phyloP scores from a whole-genome alignment of 2,329 filamentous ascomycete species.

The Elsinoe perseae region DNA sequence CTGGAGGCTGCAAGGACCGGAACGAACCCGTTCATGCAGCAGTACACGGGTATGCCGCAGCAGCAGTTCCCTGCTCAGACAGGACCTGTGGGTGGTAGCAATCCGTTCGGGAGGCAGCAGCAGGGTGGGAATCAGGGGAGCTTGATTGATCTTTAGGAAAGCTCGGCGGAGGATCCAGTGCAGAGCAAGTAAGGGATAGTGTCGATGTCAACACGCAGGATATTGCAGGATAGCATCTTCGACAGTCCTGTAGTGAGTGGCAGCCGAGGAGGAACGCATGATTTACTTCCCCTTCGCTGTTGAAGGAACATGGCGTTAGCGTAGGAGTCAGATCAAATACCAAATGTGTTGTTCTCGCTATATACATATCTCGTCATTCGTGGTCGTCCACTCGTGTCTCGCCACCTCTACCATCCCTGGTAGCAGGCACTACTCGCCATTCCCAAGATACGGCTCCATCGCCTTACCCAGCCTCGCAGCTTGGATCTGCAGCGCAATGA shows the following conservation, averaged over 20 bases:
- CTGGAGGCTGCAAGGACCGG: conserved; percentile 62
- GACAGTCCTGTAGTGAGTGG: neutral
- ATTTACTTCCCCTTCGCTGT: neutral
- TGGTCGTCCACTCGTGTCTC: neutral
- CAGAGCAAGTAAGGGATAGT: neutral
- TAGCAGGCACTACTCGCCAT: neutral
- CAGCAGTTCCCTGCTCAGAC: conserved; percentile 33
- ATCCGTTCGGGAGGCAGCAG: conserved; percentile 48
- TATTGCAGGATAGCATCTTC: neutral
- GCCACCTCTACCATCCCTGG: neutral
- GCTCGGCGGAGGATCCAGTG: neutral
- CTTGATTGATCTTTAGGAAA: conserved; percentile 52
- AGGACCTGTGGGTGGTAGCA: conserved; percentile 43
- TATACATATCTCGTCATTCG: neutral
- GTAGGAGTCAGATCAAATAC: conserved; percentile 8
- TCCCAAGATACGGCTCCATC: neutral
- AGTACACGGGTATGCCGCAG: conserved; percentile 63
- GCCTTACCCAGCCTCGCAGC: conserved; percentile 24
- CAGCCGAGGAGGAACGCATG: neutral
- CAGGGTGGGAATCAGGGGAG: conserved; percentile 46
- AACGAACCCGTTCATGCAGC: conserved; percentile 84
- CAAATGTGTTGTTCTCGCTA: neutral
- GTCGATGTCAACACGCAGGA: neutral
- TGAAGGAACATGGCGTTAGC: conserved; percentile 1
- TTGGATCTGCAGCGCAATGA: conserved; percentile 42